A percentile compares a stretch with the other conserved stretches of the same genome.
These are phyloP conservation scores for Claviceps sp. DNA, from an alignment of 2,329 filamentous ascomycete genomes.

Conservation along the genomic window DNA sequence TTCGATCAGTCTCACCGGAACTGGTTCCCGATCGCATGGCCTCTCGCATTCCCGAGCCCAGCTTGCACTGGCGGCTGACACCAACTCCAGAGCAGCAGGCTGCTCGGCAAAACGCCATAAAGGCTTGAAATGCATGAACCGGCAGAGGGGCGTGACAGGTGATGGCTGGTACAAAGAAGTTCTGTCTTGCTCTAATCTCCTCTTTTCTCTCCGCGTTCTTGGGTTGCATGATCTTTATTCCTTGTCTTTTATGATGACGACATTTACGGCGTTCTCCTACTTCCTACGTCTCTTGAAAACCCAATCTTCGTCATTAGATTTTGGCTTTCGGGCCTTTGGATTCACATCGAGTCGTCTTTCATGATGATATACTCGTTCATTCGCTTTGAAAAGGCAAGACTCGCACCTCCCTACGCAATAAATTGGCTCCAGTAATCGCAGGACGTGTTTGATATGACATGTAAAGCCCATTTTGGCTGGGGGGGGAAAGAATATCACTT, in stretches of 20 bases:
- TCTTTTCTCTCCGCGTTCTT: not conserved
- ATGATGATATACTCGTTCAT: not conserved
- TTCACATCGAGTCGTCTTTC: not conserved
- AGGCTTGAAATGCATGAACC: slow-evolving; percentile 4
- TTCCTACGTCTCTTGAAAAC: not conserved
- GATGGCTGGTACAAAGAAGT: not conserved
- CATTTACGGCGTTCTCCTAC: not conserved
- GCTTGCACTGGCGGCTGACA: slow-evolving; percentile 30
- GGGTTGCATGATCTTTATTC: not conserved
- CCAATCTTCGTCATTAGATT: too few relatives aligned
- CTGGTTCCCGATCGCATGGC: slow-evolving; percentile 51
- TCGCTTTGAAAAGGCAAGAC: not conserved
- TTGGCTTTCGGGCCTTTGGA: not conserved
- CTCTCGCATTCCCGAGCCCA: slow-evolving; percentile 38
- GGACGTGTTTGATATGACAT: slow-evolving; percentile 3
- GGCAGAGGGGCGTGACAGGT: not conserved
- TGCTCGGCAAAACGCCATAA: slow-evolving; percentile 9
- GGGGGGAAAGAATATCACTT: not conserved
- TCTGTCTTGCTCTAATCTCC: not conserved
- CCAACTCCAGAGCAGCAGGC: slow-evolving; percentile 34
- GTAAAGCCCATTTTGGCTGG: not conserved
- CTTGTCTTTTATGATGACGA: not conserved
- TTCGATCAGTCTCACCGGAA: slow-evolving; percentile 44
- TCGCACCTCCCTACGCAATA: not conserved
- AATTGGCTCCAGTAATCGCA: not conserved